phyloP scores from a whole-genome alignment of 495 filamentous ascomycete genomes.

The Neurospora hispaniola region DNA sequence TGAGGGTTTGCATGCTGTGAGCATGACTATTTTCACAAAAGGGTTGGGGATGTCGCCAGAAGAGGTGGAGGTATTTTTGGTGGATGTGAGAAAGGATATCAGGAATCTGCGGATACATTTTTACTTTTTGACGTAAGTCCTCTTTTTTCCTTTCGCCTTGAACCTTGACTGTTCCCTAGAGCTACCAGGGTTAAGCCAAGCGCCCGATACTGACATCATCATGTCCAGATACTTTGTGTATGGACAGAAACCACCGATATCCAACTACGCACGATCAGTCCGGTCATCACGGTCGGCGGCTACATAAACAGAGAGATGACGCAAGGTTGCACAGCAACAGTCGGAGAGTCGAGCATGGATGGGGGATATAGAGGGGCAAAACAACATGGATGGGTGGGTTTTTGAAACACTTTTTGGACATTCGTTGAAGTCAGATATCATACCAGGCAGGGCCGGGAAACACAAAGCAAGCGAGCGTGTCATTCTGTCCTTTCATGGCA shows the following conservation, averaged over 20 bases:
- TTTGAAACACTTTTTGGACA: not conserved
- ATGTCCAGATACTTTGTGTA: constrained; percentile 4
- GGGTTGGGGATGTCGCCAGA: constrained; percentile 37
- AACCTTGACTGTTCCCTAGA: not conserved
- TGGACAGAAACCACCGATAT: constrained; percentile 3
- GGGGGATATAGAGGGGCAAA: not conserved
- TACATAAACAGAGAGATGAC: not conserved
- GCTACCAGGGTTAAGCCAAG: not conserved
- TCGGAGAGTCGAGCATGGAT: not conserved
- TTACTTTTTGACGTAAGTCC: constrained; percentile 35
- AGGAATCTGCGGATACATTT: constrained; percentile 39
- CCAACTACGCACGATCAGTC: not conserved
- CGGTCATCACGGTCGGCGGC: not conserved
- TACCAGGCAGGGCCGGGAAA: not conserved
- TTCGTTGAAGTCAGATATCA: not conserved
- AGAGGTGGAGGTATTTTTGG: constrained; percentile 42
- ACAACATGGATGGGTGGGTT: not conserved
- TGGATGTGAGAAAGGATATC: constrained; percentile 45
- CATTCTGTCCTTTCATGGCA: not conserved
- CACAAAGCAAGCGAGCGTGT: not conserved
- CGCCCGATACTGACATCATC: not conserved
- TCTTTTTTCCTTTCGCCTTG: not conserved
- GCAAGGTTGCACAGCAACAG: not conserved
- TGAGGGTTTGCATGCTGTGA: constrained; percentile 37
- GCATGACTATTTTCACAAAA: constrained; percentile 41